Evolutionary conservation across 805 yeast genomes (phyloP), one percentile per base, ranked within the genome.

Genomic region (Zygotorulaspora florentina): DNA sequence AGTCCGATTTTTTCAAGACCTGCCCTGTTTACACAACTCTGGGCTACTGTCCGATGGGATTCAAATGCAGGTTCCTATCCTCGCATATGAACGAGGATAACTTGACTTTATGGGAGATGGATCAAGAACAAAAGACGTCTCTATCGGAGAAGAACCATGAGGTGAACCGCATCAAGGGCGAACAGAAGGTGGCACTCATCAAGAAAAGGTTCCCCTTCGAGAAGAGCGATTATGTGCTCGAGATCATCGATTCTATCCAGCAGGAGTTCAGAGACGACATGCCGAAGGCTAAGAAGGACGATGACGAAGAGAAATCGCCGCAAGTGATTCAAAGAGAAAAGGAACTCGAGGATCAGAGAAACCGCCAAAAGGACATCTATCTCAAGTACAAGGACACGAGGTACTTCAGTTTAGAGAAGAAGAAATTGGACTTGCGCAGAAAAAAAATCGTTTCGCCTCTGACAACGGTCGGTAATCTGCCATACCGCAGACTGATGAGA

Each of bases 381-480:
- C 40, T 54, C 18, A 47, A 61, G n/a, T 91, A 81, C 59, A 70
- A 79, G 43, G 97, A 91, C 61, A 76, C 95, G 1, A 83, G 89
- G 15, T 80, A 84, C 66, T 80, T 79, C 57, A 74, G 87, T 0
- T 70, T 76, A n/a, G 98, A 93, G 65, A 93, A 93, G 78, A 86
- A 84, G 64, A 74, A 68, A 46, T 61, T 93, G 39, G 71, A 89
- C 59, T 74, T 86, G 42, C 69, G 71, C 29, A 72, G 79, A 38
- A 91, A 91, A 53, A 89, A 89, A 66, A 88, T 93, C 48, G 83
- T 93, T 7, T 87, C 97, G 2, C 99, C 99, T 1, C 75, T 93
- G 51, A 95, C 99, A 28, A 93, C 99, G 0, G 99, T 93, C 5
- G 99, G 99, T 17, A 93, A 93, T 66, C 73, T 93, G 57, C 99